Conservation (phyloP, 1,139 yeast genomes). For the Saccharomyces hybrid region DNA sequence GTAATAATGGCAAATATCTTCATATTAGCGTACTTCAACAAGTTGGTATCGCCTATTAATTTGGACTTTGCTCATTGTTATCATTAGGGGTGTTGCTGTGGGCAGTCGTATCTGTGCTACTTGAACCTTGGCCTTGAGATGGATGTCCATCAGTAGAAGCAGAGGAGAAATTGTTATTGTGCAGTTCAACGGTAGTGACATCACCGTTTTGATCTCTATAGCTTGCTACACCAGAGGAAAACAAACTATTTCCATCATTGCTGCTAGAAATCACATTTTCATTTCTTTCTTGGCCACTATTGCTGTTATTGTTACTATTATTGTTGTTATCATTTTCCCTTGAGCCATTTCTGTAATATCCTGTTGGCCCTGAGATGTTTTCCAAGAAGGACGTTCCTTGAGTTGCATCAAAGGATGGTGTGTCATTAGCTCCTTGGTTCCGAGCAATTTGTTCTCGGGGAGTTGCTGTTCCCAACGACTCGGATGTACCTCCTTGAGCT, state of each 20-base stretch:
- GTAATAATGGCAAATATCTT: not conserved
- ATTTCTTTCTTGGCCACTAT: not conserved
- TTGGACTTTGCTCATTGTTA: not conserved
- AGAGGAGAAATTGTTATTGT: conserved; percentile 5
- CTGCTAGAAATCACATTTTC: not conserved
- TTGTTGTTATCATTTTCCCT: not conserved
- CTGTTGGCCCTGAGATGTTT: not conserved
- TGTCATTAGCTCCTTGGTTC: not conserved
- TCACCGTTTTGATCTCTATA: conserved; percentile 13
- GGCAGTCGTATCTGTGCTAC: not conserved
- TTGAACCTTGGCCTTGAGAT: not conserved
- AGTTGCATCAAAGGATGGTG: not conserved
- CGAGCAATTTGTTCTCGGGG: not conserved
- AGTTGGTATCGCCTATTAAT: not conserved
- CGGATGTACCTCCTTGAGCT: not conserved
- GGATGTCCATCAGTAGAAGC: not conserved
- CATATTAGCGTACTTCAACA: not conserved
- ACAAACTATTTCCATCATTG: conserved; percentile 6
- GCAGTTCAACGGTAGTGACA: conserved; percentile 11
- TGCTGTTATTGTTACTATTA: not conserved
- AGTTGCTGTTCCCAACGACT: not conserved
- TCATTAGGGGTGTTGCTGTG: not conserved
- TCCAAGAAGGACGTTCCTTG: not conserved
- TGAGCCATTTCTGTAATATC: not conserved
- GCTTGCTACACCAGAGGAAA: conserved; percentile 17